Conservation (phyloP, 2,329 filamentous ascomycete genomes). For the Thielaviopsis populi region DNA sequence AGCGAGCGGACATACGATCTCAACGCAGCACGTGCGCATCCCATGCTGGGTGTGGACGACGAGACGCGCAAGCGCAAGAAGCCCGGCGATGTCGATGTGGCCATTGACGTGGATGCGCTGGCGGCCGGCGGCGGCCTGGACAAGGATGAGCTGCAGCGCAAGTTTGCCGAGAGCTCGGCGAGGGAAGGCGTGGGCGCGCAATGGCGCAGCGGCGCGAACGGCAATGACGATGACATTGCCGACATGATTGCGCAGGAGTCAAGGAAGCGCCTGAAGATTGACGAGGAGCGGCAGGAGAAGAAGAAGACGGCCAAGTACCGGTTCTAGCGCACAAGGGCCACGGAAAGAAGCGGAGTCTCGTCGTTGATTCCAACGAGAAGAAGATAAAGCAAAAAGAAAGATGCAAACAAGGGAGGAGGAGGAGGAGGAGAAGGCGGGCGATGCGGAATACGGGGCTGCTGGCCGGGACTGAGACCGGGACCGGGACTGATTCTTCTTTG, state of each 20-base stretch:
- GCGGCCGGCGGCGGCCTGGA: conserved; percentile 58
- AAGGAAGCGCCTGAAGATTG: conserved; percentile 76
- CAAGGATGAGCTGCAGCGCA: conserved; percentile 66
- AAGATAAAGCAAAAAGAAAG: background rate
- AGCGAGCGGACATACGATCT: conserved; percentile 90
- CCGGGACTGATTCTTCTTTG: background rate
- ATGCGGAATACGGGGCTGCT: too few species aligned
- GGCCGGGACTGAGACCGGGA: background rate
- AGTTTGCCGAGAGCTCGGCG: conserved; percentile 59
- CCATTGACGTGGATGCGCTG: conserved; percentile 72
- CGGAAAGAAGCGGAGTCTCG: background rate
- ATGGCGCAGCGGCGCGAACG: conserved; percentile 31
- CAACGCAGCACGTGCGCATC: conserved; percentile 41
- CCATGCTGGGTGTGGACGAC: conserved; percentile 68
- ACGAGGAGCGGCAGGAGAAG: conserved; percentile 61
- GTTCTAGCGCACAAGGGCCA: conserved; percentile 24
- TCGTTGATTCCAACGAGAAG: background rate
- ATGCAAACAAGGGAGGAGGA: background rate
- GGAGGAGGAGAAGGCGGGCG: too few species aligned
- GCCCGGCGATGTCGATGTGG: conserved; percentile 86
- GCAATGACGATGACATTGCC: conserved; percentile 72
- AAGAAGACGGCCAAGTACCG: conserved; percentile 41
- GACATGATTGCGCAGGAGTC: conserved; percentile 94
- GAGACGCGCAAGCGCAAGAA: conserved; percentile 78
- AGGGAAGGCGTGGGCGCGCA: conserved; percentile 52